Base-by-base conservation (phyloP, 1,284 basidiomycete genomes). In the Gymnopus androsaceus region DNA sequence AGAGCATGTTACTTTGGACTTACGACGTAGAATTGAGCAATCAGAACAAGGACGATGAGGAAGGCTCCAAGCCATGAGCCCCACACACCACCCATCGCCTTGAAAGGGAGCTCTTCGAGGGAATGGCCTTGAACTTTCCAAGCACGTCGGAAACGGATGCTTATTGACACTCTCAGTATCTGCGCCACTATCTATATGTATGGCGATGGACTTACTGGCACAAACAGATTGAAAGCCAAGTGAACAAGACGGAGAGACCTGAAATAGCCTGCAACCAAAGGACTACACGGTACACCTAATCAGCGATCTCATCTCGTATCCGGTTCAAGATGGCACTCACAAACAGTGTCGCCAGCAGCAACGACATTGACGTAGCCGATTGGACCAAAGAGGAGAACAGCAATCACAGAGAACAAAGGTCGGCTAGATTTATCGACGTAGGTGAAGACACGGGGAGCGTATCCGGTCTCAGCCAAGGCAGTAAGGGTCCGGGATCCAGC, bases 401-500 rank as follows among this genome's bases (percentile, higher is more conserved):
- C 64, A 33, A 74, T 56, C 19, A 76, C 69, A 11, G 74, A 72
- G 57, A 59, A 75, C 12, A 76, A 63, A 12, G 75, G 76, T 23
- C 75, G 71, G 48, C 69, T 68, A n/a, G 75, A 75, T 57, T 78
- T 78, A 65, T 77, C 75, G 59, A 77, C 74, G 60, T 76, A 78
- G 25, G 69, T 51, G 56, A 78, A 88, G 59, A 88, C 67, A 37
- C 68, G 75, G 2, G 89, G 89, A 0, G 87, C 87, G 59, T 88
- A 84, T 4, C 85, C 82, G 45, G 84, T 82, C 47, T 86, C 76
- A 1, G 88, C 82, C 38, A 92, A 76, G 41, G 83, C 85, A 63
- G 88, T 85, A 19, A 89, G 71, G 6, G 83, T 85, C 56, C 87
- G 77, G 21, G 83, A 84, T 23, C 80, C 80, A 34, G 84, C 83